phyloP scores from a whole-genome alignment of 2,329 filamentous ascomycete species.

The Monilinia polystroma region DNA sequence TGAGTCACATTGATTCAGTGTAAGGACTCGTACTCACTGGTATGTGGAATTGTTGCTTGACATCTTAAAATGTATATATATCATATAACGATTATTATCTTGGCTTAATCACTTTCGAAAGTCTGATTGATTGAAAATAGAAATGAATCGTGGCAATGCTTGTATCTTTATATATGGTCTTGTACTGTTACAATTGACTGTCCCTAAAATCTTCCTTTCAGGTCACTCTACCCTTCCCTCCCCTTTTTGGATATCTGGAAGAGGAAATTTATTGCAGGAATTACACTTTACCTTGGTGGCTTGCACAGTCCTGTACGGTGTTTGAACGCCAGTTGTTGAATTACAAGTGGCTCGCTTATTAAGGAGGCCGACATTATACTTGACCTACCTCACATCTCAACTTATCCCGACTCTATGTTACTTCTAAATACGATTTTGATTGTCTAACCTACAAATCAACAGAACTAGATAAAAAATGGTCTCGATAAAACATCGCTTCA shows the following conservation, averaged over 20 bases:
- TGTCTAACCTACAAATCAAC: too few relatives aligned
- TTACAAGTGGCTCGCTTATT: slow-evolving; percentile 6
- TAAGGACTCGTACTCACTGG: background rate
- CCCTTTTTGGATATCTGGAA: background rate
- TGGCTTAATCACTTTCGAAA: background rate
- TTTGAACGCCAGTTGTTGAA: background rate
- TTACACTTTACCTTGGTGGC: background rate
- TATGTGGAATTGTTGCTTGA: background rate
- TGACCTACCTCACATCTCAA: too few relatives aligned
- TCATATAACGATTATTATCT: background rate
- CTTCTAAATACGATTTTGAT: too few relatives aligned
- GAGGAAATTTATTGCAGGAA: background rate
- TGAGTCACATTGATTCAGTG: background rate
- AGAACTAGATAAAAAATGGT: too few relatives aligned
- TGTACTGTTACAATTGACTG: background rate
- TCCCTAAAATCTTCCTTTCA: background rate
- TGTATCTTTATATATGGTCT: background rate
- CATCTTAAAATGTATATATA: background rate
- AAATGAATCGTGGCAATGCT: too few relatives aligned
- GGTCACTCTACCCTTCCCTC: background rate
- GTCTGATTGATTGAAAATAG: background rate
- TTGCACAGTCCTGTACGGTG: background rate
- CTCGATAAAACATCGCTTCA: too few relatives aligned
- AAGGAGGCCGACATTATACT: background rate
- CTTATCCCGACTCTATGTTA: too few relatives aligned